Evolutionary conservation across 2,329 filamentous ascomycete species (phyloP), one percentile per base, ranked within the genome.

Genomic region (Hymenoscyphus linearis): DNA sequence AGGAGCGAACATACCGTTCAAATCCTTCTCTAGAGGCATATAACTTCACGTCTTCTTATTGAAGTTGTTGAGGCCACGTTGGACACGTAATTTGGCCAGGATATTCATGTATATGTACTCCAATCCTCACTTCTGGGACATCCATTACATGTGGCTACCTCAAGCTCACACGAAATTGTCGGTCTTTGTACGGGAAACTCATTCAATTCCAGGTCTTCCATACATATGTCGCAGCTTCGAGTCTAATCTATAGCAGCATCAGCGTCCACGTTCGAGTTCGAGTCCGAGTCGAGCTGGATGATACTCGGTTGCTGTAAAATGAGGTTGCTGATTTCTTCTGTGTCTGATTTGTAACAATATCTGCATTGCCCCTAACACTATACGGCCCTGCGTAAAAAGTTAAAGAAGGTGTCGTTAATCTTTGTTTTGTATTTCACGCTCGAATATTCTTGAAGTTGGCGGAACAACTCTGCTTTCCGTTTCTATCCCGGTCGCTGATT

Each of bases 11-110:
- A 47, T 70, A 83, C 74, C 74, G 75, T 10, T 72, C 69, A 60
- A 81, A 81, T 0, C 77, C 76, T 4, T 76, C 72, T 0, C 69
- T 56, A 16, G 78, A 75, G 1, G 82, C 80, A 58, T 77, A 78
- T 0, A 72, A 71, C 61, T 76, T 74, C 2, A 85, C 74, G 18
- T 80, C 78, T 16, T 72, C 69, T 63, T 79, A 78, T 9, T 73
- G 66, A 1, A 86, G 71, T 0, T 67, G 64, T 27, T 71, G 72
- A 2, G 74, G 66, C 64, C 83, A 86, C 56, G 82, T 78, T 0
- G 82, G 81, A 57, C 83, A 86, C 52, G 72, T 73, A 47, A 85
- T 76, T 36, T 78, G 76, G 76, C 78, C 79, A 1, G 74, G 60
- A 6, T 47, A 34, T 4, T 60, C 47, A 22, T 36, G 35, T 35